These are phyloP conservation scores for Sporothrix brasiliensis DNA, from an alignment of 2,329 filamentous ascomycete genomes.

Conservation along the genomic window DNA sequence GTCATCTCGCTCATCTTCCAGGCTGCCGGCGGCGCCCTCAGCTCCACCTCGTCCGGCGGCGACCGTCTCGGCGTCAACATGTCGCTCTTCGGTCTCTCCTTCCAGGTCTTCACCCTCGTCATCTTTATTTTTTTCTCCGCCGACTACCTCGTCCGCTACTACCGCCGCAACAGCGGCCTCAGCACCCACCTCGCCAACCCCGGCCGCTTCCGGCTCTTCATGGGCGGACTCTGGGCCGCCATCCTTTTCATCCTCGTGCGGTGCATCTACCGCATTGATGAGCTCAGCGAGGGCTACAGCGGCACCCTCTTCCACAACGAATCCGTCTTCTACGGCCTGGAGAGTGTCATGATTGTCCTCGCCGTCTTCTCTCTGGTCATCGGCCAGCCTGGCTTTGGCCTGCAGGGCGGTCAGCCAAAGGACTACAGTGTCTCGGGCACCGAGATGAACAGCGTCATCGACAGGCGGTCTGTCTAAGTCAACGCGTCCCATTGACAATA, in stretches of 20 bases:
- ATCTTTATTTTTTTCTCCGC: constrained; percentile 54
- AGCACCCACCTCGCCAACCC: not conserved
- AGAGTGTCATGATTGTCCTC: constrained; percentile 46
- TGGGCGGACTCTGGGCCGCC: constrained; percentile 55
- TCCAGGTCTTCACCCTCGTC: constrained; percentile 60
- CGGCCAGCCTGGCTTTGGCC: constrained; percentile 36
- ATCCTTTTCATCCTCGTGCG: constrained; percentile 63
- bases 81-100: constrained; percentile 58
- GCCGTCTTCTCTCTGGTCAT: constrained; percentile 35
- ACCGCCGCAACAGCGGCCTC: constrained; percentile 34
- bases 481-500: not conserved
- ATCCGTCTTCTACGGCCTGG: constrained; percentile 56
- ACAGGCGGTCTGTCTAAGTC: constrained; percentile 13
- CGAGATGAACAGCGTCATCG: constrained; percentile 19
- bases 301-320: constrained; percentile 58
- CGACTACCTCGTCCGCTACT: constrained; percentile 53
- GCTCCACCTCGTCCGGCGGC: constrained; percentile 49
- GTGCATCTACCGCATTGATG: constrained; percentile 61
- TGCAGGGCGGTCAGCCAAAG: constrained; percentile 21
- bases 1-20: constrained; percentile 59
- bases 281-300: constrained; percentile 64
- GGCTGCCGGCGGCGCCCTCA: constrained; percentile 58
- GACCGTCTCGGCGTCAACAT: constrained; percentile 54
- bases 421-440: not conserved
- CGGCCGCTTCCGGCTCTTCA: constrained; percentile 46